phyloP scores from a whole-genome alignment of 78 protist species.

The Dictyostelium intermedium region DNA sequence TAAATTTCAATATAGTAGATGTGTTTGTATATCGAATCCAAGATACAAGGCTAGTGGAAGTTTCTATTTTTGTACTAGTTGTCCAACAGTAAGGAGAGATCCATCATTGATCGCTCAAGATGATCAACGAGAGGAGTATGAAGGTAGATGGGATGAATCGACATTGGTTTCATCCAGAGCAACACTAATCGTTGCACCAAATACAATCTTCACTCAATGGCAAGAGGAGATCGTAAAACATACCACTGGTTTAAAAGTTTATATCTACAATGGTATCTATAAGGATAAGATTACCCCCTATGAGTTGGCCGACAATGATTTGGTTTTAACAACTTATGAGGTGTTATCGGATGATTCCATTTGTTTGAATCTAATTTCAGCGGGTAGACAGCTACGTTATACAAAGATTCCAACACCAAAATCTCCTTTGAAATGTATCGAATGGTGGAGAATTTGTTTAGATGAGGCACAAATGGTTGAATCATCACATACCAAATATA shows the following conservation, averaged over 20 bases:
- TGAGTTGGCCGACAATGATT: conserved; percentile 66
- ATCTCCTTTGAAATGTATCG: conserved; percentile 6
- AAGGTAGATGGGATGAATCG: not conserved
- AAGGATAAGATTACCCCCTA: conserved; percentile 42
- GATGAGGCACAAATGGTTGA: conserved; percentile 81
- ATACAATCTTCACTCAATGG: conserved; percentile 68
- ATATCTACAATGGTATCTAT: conserved; percentile 61
- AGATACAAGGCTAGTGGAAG: not conserved
- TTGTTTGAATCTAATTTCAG: conserved; percentile 13
- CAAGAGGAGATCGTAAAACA: conserved; percentile 63
- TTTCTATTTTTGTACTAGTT: conserved; percentile 33
- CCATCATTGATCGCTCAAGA: not conserved
- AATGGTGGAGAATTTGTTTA: conserved; percentile 74
- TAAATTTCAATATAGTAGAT: not conserved
- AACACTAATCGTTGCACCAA: conserved; percentile 62
- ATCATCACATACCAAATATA: not conserved
- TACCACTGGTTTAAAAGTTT: conserved; percentile 9
- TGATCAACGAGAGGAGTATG: not conserved
- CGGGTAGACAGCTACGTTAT: conserved; percentile 15
- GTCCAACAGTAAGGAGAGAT: not conserved
- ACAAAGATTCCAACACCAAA: conserved; percentile 5
- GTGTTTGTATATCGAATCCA: not conserved
- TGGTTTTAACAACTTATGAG: conserved; percentile 72
- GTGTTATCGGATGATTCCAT: not conserved
- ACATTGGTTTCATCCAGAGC: conserved; percentile 13